Percentiles rank a stretch among this genome's conserved stretches.
Conservation (phyloP, 2,329 filamentous ascomycete genomes). For the Clonostachys rosea region DNA sequence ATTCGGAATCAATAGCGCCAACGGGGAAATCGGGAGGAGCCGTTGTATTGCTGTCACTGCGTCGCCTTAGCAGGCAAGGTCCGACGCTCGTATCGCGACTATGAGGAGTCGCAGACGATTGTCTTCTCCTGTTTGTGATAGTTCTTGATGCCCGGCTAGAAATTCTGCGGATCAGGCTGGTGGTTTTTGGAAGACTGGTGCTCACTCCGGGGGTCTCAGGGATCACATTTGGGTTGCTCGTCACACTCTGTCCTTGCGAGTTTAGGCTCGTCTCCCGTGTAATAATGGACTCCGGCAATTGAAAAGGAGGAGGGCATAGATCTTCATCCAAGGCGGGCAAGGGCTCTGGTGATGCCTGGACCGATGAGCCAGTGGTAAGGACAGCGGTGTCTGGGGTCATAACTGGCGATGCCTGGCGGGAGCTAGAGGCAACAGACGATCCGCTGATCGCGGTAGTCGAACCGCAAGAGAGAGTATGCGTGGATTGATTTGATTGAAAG, state of each 20-base stretch:
- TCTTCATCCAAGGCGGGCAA: slow-evolving; percentile 51
- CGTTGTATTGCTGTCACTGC: slow-evolving; percentile 84
- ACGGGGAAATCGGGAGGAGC: slow-evolving; percentile 44
- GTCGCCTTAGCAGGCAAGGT: slow-evolving; percentile 78
- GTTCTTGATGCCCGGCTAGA: slow-evolving; percentile 75
- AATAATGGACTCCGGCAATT: slow-evolving; percentile 70
- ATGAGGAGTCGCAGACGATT: slow-evolving; percentile 71
- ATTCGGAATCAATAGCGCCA: slow-evolving; percentile 47
- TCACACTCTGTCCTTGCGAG: slow-evolving; percentile 59
- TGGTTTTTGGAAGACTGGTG: slow-evolving; percentile 22
- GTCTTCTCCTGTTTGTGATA: slow-evolving; percentile 61
- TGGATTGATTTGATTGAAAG: slow-evolving; percentile 35
- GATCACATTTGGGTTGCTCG: slow-evolving; percentile 52
- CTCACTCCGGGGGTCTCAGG: slow-evolving; percentile 28
- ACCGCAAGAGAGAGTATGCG: slow-evolving; percentile 30
- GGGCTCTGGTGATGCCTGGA: slow-evolving; percentile 64
- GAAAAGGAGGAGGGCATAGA: slow-evolving; percentile 48
- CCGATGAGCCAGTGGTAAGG: slow-evolving; percentile 55
- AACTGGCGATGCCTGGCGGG: slow-evolving; percentile 50
- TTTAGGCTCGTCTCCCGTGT: slow-evolving; percentile 53
- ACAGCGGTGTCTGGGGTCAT: slow-evolving; percentile 49
- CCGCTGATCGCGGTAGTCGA: slow-evolving; percentile 50
- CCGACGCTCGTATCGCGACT: slow-evolving; percentile 86
- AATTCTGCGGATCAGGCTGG: slow-evolving; percentile 70
- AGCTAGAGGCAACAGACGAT: slow-evolving; percentile 51